Evolutionary conservation across 805 yeast genomes (phyloP).

Genomic region (Lipomyces yamanashiensis): DNA sequence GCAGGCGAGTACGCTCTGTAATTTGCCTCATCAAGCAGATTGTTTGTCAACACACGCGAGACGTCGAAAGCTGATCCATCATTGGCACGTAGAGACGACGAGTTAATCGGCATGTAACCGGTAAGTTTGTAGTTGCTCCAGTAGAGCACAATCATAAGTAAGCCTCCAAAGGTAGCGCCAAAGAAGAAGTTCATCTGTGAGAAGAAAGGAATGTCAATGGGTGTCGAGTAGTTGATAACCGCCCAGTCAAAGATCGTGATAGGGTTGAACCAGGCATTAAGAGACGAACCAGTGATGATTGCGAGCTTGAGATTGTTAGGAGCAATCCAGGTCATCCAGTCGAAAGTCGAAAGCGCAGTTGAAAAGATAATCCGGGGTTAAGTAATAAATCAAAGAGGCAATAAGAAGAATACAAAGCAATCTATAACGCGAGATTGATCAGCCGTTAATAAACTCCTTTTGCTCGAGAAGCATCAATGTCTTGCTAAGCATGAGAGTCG

Average conservation of each 20-base stretch:
- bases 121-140: conserved; percentile 60
- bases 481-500: conserved; percentile 55
- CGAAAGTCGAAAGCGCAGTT: conserved; percentile 61
- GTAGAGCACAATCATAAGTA: conserved; percentile 56
- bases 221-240: conserved; percentile 42
- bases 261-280: conserved; percentile 71
- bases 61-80: conserved; percentile 58
- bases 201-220: conserved; percentile 24
- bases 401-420: conserved; percentile 53
- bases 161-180: conserved; percentile 54
- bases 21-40: conserved; percentile 51
- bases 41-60: conserved; percentile 53
- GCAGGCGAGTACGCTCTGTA: conserved; percentile 67
- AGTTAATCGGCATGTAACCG: conserved; percentile 59
- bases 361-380: conserved; percentile 67
- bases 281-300: conserved; percentile 64
- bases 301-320: conserved; percentile 61
- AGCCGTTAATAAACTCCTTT: conserved; percentile 57
- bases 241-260: conserved; percentile 73
- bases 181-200: conserved; percentile 51
- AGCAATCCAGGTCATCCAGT: conserved; percentile 68
- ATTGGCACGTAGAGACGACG: conserved; percentile 55
- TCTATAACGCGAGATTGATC: conserved; percentile 60
- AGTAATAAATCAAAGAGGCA: conserved; percentile 55
- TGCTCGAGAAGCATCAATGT: conserved; percentile 52